A percentile compares a stretch with the other conserved stretches of the same genome.
Conservation (phyloP, 2,329 filamentous ascomycete species). For the Chrysoporthe austroafricana region DNA sequence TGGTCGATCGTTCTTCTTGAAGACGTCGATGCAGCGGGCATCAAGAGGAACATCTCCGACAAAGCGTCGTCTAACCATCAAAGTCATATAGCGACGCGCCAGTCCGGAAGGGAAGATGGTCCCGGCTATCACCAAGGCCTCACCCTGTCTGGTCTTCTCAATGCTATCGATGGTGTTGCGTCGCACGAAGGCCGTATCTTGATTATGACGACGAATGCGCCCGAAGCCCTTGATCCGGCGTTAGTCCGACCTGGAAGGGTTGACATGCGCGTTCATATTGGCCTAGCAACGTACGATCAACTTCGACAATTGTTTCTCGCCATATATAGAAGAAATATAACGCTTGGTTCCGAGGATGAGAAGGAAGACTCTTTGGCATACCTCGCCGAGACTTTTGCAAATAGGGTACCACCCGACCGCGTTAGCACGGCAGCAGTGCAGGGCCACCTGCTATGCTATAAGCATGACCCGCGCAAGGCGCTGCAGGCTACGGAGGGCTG, state of each 20-base stretch:
- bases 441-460: not conserved
- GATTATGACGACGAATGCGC: not conserved
- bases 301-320: not conserved
- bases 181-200: not conserved
- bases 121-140: not conserved
- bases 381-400: not conserved
- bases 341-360: not conserved
- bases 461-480: not conserved
- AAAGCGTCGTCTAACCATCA: not conserved
- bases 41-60: not conserved
- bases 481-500: not conserved
- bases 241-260: not conserved
- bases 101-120: not conserved
- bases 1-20: constrained; percentile 4
- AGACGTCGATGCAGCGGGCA: not conserved
- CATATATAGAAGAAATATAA: not conserved
- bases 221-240: not conserved
- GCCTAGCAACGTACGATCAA: not conserved
- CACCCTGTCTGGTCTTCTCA: not conserved
- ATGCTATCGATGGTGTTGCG: not conserved
- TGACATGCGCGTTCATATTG: not conserved
- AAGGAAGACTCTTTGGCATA: not conserved
- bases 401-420: not conserved
- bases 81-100: no score
- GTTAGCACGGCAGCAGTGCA: not conserved